phyloP scores from a whole-genome alignment of 2,329 filamentous ascomycete species.

The Pseudocercospora pini-densiflorae region DNA sequence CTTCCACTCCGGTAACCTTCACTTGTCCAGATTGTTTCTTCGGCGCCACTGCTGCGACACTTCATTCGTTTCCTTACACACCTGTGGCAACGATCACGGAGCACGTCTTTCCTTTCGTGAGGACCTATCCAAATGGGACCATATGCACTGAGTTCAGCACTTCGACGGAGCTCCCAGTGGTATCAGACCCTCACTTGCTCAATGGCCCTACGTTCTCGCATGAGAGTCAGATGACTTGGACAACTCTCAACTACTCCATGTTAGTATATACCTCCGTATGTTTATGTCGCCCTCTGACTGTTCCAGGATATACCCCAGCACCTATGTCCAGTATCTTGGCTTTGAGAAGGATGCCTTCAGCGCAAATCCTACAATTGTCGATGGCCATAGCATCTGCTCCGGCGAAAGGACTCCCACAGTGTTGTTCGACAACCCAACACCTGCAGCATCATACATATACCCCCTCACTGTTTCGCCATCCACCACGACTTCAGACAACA shows the following conservation, averaged over 20 bases:
- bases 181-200: background rate
- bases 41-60: slow-evolving; percentile 8
- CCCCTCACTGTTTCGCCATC: background rate
- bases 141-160: background rate
- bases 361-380: background rate
- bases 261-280: background rate
- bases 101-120: background rate
- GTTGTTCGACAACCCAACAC: too few relatives aligned
- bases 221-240: slow-evolving; percentile 8
- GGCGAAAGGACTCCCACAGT: background rate
- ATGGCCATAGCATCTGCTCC: background rate
- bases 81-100: slow-evolving; percentile 6
- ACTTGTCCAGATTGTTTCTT: slow-evolving; percentile 12
- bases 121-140: background rate
- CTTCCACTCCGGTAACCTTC: background rate
- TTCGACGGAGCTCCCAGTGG: background rate
- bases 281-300: background rate
- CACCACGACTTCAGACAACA: background rate
- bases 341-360: background rate
- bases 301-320: slow-evolving; percentile 10
- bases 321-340: slow-evolving; percentile 13
- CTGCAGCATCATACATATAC: background rate
- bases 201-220: background rate
- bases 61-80: slow-evolving; percentile 12
- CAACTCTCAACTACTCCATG: background rate